Conservation (phyloP, 2,329 filamentous ascomycete species). For the Penicillium sp. region DNA sequence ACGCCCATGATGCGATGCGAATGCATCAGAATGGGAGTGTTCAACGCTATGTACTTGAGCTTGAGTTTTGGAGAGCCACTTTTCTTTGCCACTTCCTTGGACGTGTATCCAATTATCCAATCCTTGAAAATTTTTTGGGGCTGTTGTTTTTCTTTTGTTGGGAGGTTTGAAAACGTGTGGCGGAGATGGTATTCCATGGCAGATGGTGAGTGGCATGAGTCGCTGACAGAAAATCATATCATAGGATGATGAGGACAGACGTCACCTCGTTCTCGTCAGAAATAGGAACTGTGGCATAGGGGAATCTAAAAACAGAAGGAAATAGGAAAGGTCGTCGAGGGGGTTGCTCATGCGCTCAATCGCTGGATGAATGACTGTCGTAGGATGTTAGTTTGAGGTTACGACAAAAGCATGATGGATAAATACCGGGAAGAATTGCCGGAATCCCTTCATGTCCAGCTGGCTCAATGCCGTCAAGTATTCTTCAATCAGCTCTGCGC, state of each 20-base stretch:
- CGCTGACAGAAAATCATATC: constrained; percentile 5
- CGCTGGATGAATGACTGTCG: constrained; percentile 43
- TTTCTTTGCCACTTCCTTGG: constrained; percentile 3
- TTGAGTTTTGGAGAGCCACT: constrained; percentile 4
- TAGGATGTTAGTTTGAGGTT: constrained; percentile 4
- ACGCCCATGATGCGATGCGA: constrained; percentile 11
- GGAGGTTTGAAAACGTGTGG: constrained; percentile 5
- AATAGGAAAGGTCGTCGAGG: constrained; percentile 16
- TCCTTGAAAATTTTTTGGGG: constrained; percentile 1
- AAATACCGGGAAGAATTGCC: constrained; percentile 47
- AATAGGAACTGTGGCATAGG: constrained; percentile 21
- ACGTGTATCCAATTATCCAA: constrained; percentile 4
- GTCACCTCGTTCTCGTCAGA: constrained; percentile 18
- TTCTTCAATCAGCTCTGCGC: constrained; percentile 43
- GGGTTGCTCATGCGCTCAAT: constrained; percentile 39
- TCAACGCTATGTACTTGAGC: constrained; percentile 11
- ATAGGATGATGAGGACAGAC: constrained; percentile 14
- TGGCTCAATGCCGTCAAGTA: constrained; percentile 44
- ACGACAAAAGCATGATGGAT: neutral
- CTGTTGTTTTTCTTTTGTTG: neutral
- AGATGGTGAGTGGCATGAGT: constrained; percentile 10
- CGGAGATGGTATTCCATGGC: constrained; percentile 17
- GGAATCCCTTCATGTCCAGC: constrained; percentile 45
- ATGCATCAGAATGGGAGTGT: constrained; percentile 8
- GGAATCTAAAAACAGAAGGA: constrained; percentile 26